A percentile compares a stretch with the other conserved stretches of the same genome.
These are phyloP conservation scores for Arbutus unedo DNA, from an alignment of 148 eudicot species.

Conservation along the genomic window DNA sequence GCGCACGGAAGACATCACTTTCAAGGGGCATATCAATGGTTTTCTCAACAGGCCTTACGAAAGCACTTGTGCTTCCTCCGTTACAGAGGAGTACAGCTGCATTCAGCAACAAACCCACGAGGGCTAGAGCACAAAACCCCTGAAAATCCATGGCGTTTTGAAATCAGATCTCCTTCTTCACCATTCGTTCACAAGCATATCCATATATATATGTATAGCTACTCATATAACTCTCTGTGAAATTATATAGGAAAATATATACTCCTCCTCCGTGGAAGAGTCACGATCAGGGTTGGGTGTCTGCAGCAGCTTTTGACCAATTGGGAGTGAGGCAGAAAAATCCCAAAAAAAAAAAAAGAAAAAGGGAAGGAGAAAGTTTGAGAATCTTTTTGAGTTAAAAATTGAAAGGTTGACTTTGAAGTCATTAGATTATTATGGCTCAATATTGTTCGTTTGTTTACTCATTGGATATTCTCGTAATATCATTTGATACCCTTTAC, in stretches of 20 bases:
- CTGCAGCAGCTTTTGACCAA: neutral
- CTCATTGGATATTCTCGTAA: too few relatives aligned
- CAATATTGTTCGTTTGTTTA: too few relatives aligned
- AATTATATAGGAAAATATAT: too few relatives aligned
- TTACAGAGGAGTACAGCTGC: slow-evolving; percentile 22
- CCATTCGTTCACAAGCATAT: neutral
- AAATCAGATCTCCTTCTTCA: neutral
- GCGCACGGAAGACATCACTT: too few relatives aligned
- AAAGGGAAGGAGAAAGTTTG: neutral
- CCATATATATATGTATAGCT: too few relatives aligned
- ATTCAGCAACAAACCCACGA: slow-evolving; percentile 17
- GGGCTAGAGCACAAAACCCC: neutral
- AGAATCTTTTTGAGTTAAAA: neutral
- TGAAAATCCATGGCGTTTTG: neutral
- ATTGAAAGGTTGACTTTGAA: neutral
- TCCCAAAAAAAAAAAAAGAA: neutral
- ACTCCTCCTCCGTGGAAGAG: too few relatives aligned
- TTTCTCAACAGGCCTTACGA: slow-evolving; percentile 32
- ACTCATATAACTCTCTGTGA: too few relatives aligned
- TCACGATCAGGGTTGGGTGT: neutral
- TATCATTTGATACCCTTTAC: too few relatives aligned
- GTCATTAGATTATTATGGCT: neutral
- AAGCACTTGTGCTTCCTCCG: slow-evolving; percentile 41
- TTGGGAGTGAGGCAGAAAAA: neutral
- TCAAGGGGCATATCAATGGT: slow-evolving; percentile 57